Evolutionary conservation across 768 basidiomycete species (phyloP), one percentile per base, ranked within the genome.

Genomic region (Daedaleopsis sinensis): DNA sequence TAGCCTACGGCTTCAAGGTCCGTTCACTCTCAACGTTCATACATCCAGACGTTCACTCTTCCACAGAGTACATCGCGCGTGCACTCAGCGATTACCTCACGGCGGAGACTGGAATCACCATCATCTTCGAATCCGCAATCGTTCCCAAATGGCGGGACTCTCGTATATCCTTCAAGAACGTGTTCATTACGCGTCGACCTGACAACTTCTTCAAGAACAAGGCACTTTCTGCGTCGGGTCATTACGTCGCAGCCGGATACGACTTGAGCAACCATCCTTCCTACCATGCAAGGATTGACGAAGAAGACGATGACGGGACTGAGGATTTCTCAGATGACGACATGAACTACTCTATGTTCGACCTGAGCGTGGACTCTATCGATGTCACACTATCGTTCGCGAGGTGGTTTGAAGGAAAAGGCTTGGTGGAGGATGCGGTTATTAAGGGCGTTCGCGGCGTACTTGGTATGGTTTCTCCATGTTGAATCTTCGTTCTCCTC

Each of bases 131-230:
- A 74, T 94, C 93, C 5, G 97, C 97, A 35, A 96, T 98, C 67
- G 96, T 98, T 11, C 96, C 97, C 3, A 95, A 94, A 73, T 97
- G 96, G 94, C 92, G 94, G 64, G 93, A 96, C 68, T 96, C 94
- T 11, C 89, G 90, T 15, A 89, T 99, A 56, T 95, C 95, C 0
- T 96, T 99, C 83, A 94, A 94, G 72, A 97, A 98, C 67, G 96
- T 98, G 47, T 98, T 92, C 68, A 81, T 99, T 49, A 96, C 94
- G 23, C 88, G 94, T 11, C 83, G 94, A 6, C 90, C 93, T 2
- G 59, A 65, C 52, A 63, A 63, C 38, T 50, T 59, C 13, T 59
- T 42, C 19, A 55, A 61, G 16, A 56, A 55, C 18, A 59, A 60
- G 37, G 49, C 57, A 18, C 37, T 63, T 19, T 23, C 19, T 32